These are phyloP conservation scores for Petrea volubilis DNA, from an alignment of 257 asterid genomes.

Conservation along the genomic window DNA sequence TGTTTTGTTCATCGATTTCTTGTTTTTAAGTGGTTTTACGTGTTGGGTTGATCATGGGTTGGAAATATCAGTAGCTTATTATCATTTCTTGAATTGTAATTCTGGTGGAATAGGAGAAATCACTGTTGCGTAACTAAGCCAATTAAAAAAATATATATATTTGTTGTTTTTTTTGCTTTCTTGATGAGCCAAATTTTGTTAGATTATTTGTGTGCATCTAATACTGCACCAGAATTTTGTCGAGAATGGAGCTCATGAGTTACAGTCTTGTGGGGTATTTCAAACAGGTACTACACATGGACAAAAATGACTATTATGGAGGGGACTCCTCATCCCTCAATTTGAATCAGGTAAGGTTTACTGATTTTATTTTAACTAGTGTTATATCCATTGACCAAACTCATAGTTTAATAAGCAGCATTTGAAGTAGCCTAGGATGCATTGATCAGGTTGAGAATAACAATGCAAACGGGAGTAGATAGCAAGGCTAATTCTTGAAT, in stretches of 20 bases:
- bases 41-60: background rate
- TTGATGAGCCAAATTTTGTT: background rate
- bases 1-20: background rate
- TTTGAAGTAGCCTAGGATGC: background rate
- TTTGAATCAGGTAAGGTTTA: conserved; percentile 66
- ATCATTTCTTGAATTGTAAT: background rate
- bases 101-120: background rate
- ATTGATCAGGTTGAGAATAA: background rate
- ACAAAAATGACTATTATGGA: conserved; percentile 94
- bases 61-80: background rate
- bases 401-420: background rate
- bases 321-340: conserved; percentile 89
- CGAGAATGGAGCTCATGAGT: background rate
- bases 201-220: background rate
- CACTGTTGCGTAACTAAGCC: background rate
- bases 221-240: background rate
- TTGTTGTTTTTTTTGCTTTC: background rate
- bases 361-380: background rate
- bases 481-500: background rate
- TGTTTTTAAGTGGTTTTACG: background rate
- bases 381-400: background rate
- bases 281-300: conserved; percentile 90
- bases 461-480: background rate
- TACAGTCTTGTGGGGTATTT: conserved; percentile 7
- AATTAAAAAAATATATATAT: no score